phyloP scores from a whole-genome alignment of 257 asterid genomes.

The Primulina huaijiensis region DNA sequence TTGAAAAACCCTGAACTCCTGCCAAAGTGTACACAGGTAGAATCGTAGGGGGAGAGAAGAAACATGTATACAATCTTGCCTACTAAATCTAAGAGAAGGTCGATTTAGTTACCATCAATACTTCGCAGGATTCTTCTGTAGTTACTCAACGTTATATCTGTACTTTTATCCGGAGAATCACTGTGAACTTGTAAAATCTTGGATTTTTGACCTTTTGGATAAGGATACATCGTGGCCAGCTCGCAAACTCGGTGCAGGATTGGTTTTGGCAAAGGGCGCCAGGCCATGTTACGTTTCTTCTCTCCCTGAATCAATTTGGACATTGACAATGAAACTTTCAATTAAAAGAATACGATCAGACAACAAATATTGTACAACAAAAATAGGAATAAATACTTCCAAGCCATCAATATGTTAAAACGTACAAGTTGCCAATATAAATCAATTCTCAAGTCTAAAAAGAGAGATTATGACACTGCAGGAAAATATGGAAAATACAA shows the following conservation, averaged over 20 bases:
- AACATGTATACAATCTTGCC: background rate
- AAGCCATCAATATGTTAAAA: background rate
- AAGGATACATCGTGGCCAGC: slow-evolving; percentile 41
- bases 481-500: background rate
- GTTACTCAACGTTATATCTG: slow-evolving; percentile 20
- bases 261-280: slow-evolving; percentile 56
- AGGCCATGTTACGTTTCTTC: slow-evolving; percentile 42
- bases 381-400: too few relatives aligned
- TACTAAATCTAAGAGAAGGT: background rate
- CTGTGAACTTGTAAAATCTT: slow-evolving; percentile 18
- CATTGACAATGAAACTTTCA: background rate
- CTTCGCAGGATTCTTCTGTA: slow-evolving; percentile 20
- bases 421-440: background rate
- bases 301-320: slow-evolving; percentile 33
- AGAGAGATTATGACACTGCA: background rate
- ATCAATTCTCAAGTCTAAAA: too few relatives aligned
- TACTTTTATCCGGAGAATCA: slow-evolving; percentile 14
- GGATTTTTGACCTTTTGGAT: slow-evolving; percentile 43
- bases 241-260: slow-evolving; percentile 43
- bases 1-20: background rate
- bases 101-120: slow-evolving; percentile 8
- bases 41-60: background rate
- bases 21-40: background rate
- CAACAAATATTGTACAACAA: background rate
- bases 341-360: background rate